phyloP scores from a whole-genome alignment of 2,329 filamentous ascomycete genomes.

The Ophiocordyceps sinensis region DNA sequence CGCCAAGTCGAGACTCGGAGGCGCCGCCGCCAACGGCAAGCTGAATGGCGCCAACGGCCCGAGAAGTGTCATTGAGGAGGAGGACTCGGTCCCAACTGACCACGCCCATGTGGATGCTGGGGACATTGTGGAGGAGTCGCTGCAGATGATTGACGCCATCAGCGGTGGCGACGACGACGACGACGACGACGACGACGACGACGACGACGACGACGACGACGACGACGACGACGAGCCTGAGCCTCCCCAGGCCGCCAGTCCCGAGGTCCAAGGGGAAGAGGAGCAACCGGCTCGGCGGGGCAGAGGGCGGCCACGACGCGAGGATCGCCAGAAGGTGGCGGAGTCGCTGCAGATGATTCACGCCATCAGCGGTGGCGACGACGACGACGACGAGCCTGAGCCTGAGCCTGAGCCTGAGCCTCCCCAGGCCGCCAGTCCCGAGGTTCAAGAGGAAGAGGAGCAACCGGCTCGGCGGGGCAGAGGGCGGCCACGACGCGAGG shows the following conservation, averaged over 20 bases:
- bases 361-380: conserved; percentile 12
- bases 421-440: conserved; percentile 5
- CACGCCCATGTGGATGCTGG: conserved; percentile 14
- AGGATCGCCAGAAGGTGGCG: conserved; percentile 1
- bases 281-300: conserved; percentile 3
- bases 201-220: no score
- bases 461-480: conserved; percentile 4
- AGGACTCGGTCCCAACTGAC: conserved; percentile 10
- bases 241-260: conserved; percentile 5
- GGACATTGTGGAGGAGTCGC: conserved; percentile 24
- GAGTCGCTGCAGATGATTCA: conserved; percentile 28
- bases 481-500: conserved; percentile 5
- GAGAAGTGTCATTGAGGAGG: conserved; percentile 13
- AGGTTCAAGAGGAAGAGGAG: conserved; percentile 11
- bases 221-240: neutral
- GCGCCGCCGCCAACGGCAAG: conserved; percentile 4
- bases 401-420: neutral
- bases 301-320: conserved; percentile 5
- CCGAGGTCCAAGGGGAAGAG: conserved; percentile 11
- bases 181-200: neutral
- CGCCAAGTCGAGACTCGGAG: conserved; percentile 1
- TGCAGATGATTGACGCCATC: conserved; percentile 24
- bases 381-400: no score
- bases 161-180: conserved; percentile 6
- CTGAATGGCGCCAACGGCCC: conserved; percentile 16